Percentiles rank a stretch among this genome's conserved stretches.
phyloP scores from a whole-genome alignment of 1,139 yeast genomes.

The Geotrichum australiense region DNA sequence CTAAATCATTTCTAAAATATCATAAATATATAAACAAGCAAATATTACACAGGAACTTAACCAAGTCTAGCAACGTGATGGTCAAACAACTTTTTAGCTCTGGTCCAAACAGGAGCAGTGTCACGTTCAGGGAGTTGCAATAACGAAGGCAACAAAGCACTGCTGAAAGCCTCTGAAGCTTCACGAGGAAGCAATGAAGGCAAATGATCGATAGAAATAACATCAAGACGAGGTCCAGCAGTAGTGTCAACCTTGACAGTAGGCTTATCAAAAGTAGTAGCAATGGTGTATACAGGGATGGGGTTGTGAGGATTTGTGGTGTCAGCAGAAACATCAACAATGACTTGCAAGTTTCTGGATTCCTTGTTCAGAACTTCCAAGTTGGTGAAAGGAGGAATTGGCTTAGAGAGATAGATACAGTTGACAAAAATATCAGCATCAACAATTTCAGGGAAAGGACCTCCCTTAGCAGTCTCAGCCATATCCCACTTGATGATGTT shows the following conservation, averaged over 20 bases:
- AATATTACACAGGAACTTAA: conserved; percentile 1
- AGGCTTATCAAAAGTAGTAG: conserved; percentile 86
- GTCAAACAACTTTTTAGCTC: conserved; percentile 75
- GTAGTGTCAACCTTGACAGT: conserved; percentile 75
- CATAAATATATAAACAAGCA: background rate
- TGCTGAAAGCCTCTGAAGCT: conserved; percentile 84
- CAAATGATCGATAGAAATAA: conserved; percentile 92
- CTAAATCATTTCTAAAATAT: background rate
- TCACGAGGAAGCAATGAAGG: conserved; percentile 96
- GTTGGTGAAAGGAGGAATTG: conserved; percentile 88
- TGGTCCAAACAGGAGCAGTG: conserved; percentile 83
- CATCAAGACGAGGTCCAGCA: conserved; percentile 69
- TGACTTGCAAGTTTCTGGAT: conserved; percentile 73
- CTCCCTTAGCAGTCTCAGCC: conserved; percentile 93
- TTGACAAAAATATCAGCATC: conserved; percentile 82
- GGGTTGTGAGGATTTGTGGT: conserved; percentile 98
- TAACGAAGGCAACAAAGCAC: conserved; percentile 81
- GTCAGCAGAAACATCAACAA: conserved; percentile 97
- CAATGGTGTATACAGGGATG: conserved; percentile 81
- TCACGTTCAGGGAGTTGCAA: conserved; percentile 75
- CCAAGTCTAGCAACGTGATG: conserved; percentile 52
- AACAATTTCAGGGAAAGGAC: conserved; percentile 91
- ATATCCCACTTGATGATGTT: conserved; percentile 92
- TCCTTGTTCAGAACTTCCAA: conserved; percentile 55
- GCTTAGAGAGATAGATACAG: conserved; percentile 89